These are phyloP conservation scores for Penicillium sp. DNA, from an alignment of 2,329 filamentous ascomycete species.

Conservation along the genomic window DNA sequence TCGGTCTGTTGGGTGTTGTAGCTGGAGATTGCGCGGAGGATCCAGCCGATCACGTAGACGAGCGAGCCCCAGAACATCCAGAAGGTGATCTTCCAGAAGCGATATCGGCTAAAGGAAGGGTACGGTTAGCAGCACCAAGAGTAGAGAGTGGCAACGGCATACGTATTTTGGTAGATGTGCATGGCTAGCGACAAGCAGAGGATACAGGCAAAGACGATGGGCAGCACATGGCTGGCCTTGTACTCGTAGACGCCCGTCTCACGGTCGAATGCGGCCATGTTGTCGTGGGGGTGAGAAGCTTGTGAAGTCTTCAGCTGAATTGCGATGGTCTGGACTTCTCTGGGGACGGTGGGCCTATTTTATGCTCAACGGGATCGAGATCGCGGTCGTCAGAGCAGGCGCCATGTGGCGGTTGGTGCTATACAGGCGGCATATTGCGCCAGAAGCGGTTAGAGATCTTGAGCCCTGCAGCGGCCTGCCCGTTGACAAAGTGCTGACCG, in stretches of 20 bases:
- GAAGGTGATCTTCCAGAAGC: constrained; percentile 19
- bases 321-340: not conserved
- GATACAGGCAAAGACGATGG: constrained; percentile 14
- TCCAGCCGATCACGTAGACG: constrained; percentile 16
- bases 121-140: not conserved
- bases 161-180: constrained; percentile 17
- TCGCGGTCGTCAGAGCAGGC: not conserved
- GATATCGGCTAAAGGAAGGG: constrained; percentile 3
- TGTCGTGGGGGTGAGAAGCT: not conserved
- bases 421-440: not conserved
- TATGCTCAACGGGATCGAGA: not conserved
- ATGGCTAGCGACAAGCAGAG: constrained; percentile 2
- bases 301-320: not conserved
- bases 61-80: constrained; percentile 18
- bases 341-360: not conserved
- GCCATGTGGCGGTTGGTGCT: not conserved
- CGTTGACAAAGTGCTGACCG: not conserved
- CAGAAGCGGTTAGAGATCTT: not conserved
- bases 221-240: constrained; percentile 17
- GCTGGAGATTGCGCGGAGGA: constrained; percentile 16
- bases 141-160: not conserved
- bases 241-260: constrained; percentile 13
- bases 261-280: not conserved
- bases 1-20: constrained; percentile 4
- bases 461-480: not conserved